Percentiles rank a stretch among this genome's conserved stretches.
phyloP scores from a whole-genome alignment of 2,329 filamentous ascomycete species.

The Venturiaceae sp. region DNA sequence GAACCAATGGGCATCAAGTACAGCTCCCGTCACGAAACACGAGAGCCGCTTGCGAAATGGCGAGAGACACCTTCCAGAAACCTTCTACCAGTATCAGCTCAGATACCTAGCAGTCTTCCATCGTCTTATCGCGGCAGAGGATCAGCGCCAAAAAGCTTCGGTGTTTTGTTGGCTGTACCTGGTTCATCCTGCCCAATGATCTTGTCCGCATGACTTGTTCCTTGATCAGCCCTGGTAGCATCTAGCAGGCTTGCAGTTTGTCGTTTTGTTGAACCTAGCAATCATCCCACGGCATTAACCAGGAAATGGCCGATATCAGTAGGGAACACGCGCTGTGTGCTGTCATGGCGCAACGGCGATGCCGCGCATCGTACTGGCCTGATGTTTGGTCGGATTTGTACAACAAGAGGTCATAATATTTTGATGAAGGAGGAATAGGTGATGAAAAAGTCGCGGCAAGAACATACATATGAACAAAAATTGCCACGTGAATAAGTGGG shows the following conservation, averaged over 20 bases:
- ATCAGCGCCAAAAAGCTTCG: not conserved
- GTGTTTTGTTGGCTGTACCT: not conserved
- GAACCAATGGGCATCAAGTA: not conserved
- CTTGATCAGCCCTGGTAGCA: not conserved
- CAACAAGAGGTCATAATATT: too few relatives aligned
- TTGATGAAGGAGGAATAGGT: too few relatives aligned
- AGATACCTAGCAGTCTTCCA: not conserved
- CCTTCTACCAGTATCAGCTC: not conserved
- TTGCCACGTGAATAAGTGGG: too few relatives aligned
- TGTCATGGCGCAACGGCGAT: too few relatives aligned
- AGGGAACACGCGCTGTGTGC: too few relatives aligned
- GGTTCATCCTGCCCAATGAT: not conserved
- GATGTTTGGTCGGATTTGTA: too few relatives aligned
- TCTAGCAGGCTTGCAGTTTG: not conserved
- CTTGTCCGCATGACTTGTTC: not conserved
- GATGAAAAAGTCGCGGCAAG: too few relatives aligned
- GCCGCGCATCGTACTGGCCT: too few relatives aligned
- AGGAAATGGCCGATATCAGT: too few relatives aligned
- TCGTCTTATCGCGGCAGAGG: not conserved
- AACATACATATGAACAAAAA: too few relatives aligned
- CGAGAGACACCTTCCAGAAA: not conserved
- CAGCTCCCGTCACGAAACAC: not conserved
- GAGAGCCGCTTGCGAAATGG: not conserved
- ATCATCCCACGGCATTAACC: too few relatives aligned
- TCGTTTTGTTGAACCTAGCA: too few relatives aligned